These are phyloP conservation scores for Gossypium arboreum DNA, from an alignment of 345 rosid genomes.

Conservation along the genomic window DNA sequence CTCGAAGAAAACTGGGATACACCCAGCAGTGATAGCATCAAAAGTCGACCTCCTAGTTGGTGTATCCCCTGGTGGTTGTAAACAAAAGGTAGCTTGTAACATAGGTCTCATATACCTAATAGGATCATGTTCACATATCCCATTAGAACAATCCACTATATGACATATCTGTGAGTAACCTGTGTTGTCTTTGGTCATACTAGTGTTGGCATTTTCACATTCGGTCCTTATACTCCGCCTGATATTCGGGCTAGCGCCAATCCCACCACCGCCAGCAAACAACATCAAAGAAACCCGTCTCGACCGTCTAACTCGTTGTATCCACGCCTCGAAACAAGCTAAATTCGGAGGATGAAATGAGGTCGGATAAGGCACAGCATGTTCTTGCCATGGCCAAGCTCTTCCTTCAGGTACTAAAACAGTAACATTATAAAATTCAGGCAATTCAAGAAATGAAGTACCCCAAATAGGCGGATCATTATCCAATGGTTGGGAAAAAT, in stretches of 20 bases:
- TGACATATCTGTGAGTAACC: constrained; percentile 47
- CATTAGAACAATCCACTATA: constrained; percentile 81
- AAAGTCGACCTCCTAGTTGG: constrained; percentile 84
- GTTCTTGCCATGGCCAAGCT: constrained; percentile 91
- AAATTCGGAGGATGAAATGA: constrained; percentile 81
- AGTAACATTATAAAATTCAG: constrained; percentile 70
- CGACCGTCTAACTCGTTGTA: constrained; percentile 52
- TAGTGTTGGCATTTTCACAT: constrained; percentile 39
- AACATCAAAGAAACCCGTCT: constrained; percentile 56
- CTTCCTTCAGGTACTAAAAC: constrained; percentile 66
- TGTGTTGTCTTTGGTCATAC: no score
- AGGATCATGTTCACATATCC: constrained; percentile 88
- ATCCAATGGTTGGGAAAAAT: constrained; percentile 68
- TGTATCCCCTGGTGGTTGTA: constrained; percentile 92
- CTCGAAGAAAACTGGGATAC: constrained; percentile 91
- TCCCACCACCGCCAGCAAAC: constrained; percentile 89
- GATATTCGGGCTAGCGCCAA: constrained; percentile 53
- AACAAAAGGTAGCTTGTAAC: constrained; percentile 67
- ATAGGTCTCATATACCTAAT: constrained; percentile 73
- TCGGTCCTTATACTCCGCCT: constrained; percentile 78
- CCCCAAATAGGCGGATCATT: constrained; percentile 89
- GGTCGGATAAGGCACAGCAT: constrained; percentile 83
- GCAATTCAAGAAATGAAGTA: constrained; percentile 73
- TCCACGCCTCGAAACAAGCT: constrained; percentile 62
- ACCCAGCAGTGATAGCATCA: constrained; percentile 78